Conservation (phyloP, 2,329 filamentous ascomycete genomes). For the Tothia fuscella region DNA sequence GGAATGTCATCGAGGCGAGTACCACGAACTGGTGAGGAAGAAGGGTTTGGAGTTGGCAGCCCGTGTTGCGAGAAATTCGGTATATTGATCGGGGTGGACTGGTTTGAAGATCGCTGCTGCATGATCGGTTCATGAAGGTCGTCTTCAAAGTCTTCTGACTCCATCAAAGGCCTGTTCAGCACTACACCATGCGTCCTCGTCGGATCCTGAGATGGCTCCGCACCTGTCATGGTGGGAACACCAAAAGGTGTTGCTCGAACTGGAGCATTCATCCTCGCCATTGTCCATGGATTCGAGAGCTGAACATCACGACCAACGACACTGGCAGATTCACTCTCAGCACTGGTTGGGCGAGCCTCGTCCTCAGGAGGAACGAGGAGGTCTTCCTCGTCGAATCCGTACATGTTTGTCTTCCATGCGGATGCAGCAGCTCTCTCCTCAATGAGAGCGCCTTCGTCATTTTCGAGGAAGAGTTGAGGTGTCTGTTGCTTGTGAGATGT, state of each 20-base stretch:
- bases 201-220: background rate
- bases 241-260: conserved; percentile 11
- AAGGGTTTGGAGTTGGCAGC: conserved; percentile 12
- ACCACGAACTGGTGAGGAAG: conserved; percentile 11
- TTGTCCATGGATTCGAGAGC: conserved; percentile 41
- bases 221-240: background rate
- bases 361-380: conserved; percentile 14
- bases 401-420: conserved; percentile 20
- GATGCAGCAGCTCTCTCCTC: background rate
- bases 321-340: conserved; percentile 16
- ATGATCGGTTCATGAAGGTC: background rate
- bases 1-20: conserved; percentile 19
- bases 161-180: background rate
- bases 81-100: background rate
- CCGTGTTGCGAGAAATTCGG: conserved; percentile 3
- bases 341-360: conserved; percentile 13
- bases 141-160: background rate
- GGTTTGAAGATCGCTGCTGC: background rate
- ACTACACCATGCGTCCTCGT: background rate
- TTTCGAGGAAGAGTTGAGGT: background rate
- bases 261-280: conserved; percentile 34
- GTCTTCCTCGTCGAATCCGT: conserved; percentile 25
- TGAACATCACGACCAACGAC: conserved; percentile 24
- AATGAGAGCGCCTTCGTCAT: conserved; percentile 1
- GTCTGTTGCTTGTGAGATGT: background rate